Evolutionary conservation across 805 yeast genomes (phyloP).

Genomic region (Blastobotrys mokoenaii): DNA sequence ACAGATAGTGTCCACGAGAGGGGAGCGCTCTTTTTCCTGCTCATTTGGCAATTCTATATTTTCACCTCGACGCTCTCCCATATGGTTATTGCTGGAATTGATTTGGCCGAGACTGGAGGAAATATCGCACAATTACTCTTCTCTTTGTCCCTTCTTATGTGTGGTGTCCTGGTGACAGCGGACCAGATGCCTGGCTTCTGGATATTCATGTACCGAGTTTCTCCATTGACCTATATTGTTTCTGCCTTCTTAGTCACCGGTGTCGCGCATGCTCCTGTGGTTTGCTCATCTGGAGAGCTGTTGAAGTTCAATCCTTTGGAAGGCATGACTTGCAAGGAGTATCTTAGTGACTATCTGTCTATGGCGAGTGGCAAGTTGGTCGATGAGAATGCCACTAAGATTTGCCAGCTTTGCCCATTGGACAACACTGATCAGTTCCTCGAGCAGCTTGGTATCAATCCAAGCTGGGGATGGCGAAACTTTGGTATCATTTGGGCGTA

Average conservation of each 20-base stretch:
- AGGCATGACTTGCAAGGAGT: conserved; percentile 52
- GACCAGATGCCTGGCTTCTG: conserved; percentile 59
- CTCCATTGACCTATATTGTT: conserved; percentile 63
- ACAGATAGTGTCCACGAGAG: conserved; percentile 38
- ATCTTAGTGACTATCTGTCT: conserved; percentile 34
- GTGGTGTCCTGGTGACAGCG: conserved; percentile 65
- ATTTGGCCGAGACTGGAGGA: conserved; percentile 55
- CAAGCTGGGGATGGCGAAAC: conserved; percentile 43
- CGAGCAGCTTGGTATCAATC: conserved; percentile 27
- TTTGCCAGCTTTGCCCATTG: conserved; percentile 56
- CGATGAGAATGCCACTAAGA: conserved; percentile 36
- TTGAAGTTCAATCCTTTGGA: conserved; percentile 42
- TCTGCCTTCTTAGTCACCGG: conserved; percentile 47
- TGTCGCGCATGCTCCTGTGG: conserved; percentile 32
- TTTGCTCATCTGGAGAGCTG: conserved; percentile 42
- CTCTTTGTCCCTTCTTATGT: conserved; percentile 58
- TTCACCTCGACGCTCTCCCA: conserved; percentile 29
- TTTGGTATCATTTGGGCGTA: conserved; percentile 47
- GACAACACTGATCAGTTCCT: conserved; percentile 53
- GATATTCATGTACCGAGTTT: conserved; percentile 68
- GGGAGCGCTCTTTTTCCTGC: conserved; percentile 30
- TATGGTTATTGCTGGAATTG: conserved; percentile 44
- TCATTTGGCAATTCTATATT: conserved; percentile 39
- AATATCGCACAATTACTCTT: conserved; percentile 48
- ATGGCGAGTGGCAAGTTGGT: conserved; percentile 41